phyloP scores from a whole-genome alignment of 106 monocot species.

The Vanilla planifolia region DNA sequence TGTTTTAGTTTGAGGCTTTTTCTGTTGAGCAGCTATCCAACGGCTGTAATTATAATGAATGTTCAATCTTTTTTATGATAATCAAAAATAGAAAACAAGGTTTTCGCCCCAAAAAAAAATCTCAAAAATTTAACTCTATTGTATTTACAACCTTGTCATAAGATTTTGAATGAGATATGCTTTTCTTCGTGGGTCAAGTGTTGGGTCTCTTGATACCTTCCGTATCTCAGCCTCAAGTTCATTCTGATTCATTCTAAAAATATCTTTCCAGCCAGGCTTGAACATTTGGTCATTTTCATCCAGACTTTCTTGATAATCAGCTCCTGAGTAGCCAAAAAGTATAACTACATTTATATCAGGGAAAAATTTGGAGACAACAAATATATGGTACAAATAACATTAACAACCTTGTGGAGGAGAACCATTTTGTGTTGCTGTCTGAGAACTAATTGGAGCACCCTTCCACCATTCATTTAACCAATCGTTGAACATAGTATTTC shows the following conservation, averaged over 20 bases:
- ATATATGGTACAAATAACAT: neutral
- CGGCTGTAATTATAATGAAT: slow-evolving; percentile 37
- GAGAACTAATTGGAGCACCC: slow-evolving; percentile 38
- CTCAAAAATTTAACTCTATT: slow-evolving; percentile 5
- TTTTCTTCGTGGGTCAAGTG: slow-evolving; percentile 96
- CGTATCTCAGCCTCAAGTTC: slow-evolving; percentile 92
- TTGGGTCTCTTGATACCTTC: slow-evolving; percentile 81
- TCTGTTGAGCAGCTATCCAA: slow-evolving; percentile 99
- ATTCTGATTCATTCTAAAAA: slow-evolving; percentile 97
- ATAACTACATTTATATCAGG: slow-evolving; percentile 1
- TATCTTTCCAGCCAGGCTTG: slow-evolving; percentile 99
- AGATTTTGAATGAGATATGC: slow-evolving; percentile 98
- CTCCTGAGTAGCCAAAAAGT: slow-evolving; percentile 21
- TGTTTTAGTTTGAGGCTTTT: slow-evolving; percentile 48
- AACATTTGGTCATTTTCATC: slow-evolving; percentile 83
- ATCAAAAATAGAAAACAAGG: neutral
- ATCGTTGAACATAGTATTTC: slow-evolving; percentile 99
- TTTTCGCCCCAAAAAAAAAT: slow-evolving; percentile 1
- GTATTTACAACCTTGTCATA: slow-evolving; percentile 74
- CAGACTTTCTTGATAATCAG: slow-evolving; percentile 61
- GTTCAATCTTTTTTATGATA: neutral
- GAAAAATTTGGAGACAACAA: neutral
- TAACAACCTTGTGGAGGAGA: slow-evolving; percentile 45
- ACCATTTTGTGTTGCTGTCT: slow-evolving; percentile 14
- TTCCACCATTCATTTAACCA: slow-evolving; percentile 99